A percentile compares a stretch with the other conserved stretches of the same genome.
Evolutionary conservation across 345 rosid genomes (phyloP).

Genomic region (Eucalyptus camaldulensis): DNA sequence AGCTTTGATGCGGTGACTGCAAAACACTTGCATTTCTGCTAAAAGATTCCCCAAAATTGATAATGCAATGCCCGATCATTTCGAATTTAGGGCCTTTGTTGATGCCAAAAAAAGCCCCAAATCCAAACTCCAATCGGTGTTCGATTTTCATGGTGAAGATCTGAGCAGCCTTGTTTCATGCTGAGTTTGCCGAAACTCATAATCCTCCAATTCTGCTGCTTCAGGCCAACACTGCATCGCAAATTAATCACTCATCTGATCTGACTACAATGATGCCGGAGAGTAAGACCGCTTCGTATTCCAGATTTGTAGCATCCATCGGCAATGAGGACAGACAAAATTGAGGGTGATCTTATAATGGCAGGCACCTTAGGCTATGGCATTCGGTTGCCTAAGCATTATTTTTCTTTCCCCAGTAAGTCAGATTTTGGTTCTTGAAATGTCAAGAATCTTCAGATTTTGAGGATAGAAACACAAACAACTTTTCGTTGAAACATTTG

Average conservation of each 20-base stretch:
- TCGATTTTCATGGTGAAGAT: not conserved
- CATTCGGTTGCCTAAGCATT: conserved; percentile 32
- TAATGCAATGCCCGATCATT: too few relatives aligned
- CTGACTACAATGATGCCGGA: rapidly evolving
- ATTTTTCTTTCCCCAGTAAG: too few relatives aligned
- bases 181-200: rapidly evolving
- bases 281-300: not conserved
- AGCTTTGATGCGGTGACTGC: too few relatives aligned
- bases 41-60: too few relatives aligned
- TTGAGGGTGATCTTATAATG: conserved; percentile 85
- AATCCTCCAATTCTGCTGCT: too few relatives aligned
- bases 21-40: too few relatives aligned
- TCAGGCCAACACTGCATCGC: too few relatives aligned
- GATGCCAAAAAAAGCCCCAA: not conserved
- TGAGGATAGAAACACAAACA: too few relatives aligned
- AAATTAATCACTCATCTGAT: not conserved
- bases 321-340: conserved; percentile 91
- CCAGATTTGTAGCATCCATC: conserved; percentile 64
- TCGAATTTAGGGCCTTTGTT: not conserved
- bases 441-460: too few relatives aligned
- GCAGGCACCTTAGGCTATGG: conserved; percentile 87
- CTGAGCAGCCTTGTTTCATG: not conserved
- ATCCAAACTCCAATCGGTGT: not conserved
- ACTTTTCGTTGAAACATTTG: too few relatives aligned
- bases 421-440: too few relatives aligned